phyloP scores from a whole-genome alignment of 768 basidiomycete genomes.

The Russula sp. region DNA sequence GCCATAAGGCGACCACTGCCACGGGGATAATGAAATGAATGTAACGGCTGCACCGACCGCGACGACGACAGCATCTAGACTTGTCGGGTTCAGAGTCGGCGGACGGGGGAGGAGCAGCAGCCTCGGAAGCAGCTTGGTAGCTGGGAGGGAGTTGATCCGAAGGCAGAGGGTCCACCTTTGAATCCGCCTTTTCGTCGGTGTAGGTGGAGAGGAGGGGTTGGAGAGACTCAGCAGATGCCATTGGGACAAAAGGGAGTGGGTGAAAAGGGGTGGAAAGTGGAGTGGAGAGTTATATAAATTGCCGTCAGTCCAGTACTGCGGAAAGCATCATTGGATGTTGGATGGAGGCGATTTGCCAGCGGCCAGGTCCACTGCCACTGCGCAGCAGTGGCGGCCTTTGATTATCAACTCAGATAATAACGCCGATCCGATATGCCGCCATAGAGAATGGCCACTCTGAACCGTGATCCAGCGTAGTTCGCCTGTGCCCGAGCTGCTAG shows the following conservation, averaged over 20 bases:
- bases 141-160: slow-evolving; percentile 7
- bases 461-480: no score
- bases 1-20: background rate
- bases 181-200: slow-evolving; percentile 12
- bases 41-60: slow-evolving; percentile 12
- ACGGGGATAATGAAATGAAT: slow-evolving; percentile 10
- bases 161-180: background rate
- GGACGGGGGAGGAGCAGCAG: background rate
- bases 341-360: no score
- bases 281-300: slow-evolving; percentile 17
- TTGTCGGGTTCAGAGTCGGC: background rate
- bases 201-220: background rate
- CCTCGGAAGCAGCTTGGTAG: background rate
- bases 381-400: no score
- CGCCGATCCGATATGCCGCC: no score
- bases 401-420: no score
- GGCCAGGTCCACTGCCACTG: no score
- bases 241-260: background rate
- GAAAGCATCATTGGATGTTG: slow-evolving; percentile 7
- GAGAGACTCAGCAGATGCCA: background rate
- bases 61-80: background rate
- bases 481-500: no score
- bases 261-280: background rate
- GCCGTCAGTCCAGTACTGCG: slow-evolving; percentile 3
- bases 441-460: no score